These are phyloP conservation scores for Linaria vulgaris DNA, from an alignment of 257 asterid species.

Conservation along the genomic window DNA sequence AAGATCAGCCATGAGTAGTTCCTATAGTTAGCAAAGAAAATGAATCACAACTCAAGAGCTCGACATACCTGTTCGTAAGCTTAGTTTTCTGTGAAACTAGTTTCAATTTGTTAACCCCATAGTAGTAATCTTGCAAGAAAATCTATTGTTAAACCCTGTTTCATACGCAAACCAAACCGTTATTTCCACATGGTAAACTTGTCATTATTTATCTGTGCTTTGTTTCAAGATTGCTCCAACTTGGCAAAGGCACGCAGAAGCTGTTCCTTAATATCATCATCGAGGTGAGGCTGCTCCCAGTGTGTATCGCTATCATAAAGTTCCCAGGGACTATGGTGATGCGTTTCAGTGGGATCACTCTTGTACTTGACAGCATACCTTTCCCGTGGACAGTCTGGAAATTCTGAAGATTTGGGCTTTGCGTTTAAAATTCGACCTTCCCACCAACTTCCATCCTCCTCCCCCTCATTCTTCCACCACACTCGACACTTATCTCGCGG, in stretches of 20 bases:
- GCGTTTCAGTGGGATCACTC: conserved; percentile 73
- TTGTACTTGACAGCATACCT: conserved; percentile 77
- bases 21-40: too few species aligned
- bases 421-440: conserved; percentile 75
- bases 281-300: conserved; percentile 75
- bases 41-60: too few species aligned
- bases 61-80: conserved; percentile 72
- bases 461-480: conserved; percentile 94
- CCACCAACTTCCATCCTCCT: conserved; percentile 91
- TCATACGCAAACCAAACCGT: conserved; percentile 10
- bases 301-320: conserved; percentile 59
- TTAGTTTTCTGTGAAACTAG: conserved; percentile 69
- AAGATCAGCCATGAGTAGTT: too few species aligned
- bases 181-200: background rate
- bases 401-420: conserved; percentile 69
- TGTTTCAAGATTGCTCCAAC: conserved; percentile 65
- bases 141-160: conserved; percentile 20
- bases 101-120: conserved; percentile 70
- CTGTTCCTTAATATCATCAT: conserved; percentile 50
- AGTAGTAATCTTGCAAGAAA: conserved; percentile 66
- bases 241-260: conserved; percentile 54
- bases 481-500: conserved; percentile 77
- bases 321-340: conserved; percentile 97
- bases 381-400: conserved; percentile 97
- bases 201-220: conserved; percentile 49